These are phyloP conservation scores for Amanita pseudoporphyria DNA, from an alignment of 768 basidiomycete genomes.

Conservation along the genomic window DNA sequence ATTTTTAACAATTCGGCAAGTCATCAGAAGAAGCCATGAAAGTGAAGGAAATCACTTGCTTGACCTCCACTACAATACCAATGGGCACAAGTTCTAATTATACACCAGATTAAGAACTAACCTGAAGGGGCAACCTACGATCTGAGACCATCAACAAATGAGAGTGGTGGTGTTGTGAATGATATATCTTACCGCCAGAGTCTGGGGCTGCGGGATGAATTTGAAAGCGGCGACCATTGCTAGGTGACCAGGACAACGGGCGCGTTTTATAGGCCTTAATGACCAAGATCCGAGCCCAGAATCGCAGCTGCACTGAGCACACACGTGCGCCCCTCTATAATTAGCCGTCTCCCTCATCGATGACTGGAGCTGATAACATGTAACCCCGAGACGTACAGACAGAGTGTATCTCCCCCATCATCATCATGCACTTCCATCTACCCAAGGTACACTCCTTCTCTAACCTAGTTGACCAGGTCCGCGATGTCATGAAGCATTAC, in stretches of 20 bases:
- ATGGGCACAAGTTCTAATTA: constrained; percentile 6
- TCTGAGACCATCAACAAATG: constrained; percentile 31
- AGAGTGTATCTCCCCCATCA: neutral
- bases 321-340: neutral
- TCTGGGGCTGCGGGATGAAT: constrained; percentile 63
- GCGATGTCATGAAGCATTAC: constrained; percentile 55
- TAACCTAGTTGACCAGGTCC: constrained; percentile 49
- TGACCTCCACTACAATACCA: constrained; percentile 47
- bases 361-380: neutral
- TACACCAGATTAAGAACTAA: constrained; percentile 25
- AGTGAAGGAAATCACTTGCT: constrained; percentile 25
- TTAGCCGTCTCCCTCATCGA: too few species aligned
- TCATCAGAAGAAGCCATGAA: constrained; percentile 8
- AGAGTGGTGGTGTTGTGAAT: neutral
- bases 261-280: too few species aligned
- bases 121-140: constrained; percentile 96
- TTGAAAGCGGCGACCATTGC: constrained; percentile 24
- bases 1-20: neutral
- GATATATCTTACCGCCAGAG: constrained; percentile 58
- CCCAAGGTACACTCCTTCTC: constrained; percentile 34
- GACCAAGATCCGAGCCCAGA: neutral
- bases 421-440: constrained; percentile 37
- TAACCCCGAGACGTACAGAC: constrained; percentile 1
- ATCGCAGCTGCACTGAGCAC: too few species aligned
- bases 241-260: too few species aligned